Percentiles rank a stretch among this genome's conserved stretches.
These are phyloP conservation scores for Adenanthera pavonina DNA, from an alignment of 306 rosid genomes.

Conservation along the genomic window DNA sequence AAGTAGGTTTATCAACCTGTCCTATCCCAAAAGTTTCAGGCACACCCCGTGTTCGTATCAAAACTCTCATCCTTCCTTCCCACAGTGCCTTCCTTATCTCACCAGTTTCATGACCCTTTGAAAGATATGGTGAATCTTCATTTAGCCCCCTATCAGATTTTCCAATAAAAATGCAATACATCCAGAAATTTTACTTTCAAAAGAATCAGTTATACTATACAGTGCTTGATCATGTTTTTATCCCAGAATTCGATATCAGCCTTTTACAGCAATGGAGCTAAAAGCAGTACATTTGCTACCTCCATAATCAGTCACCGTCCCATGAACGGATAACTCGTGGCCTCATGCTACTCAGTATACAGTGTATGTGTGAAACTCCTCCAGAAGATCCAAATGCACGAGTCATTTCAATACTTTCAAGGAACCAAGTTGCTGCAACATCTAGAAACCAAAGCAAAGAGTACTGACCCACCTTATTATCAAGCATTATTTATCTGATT, in stretches of 20 bases:
- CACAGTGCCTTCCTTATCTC: neutral
- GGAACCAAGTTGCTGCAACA: neutral
- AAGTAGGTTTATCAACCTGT: neutral
- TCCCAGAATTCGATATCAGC: neutral
- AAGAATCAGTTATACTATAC: neutral
- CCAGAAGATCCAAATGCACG: constrained; percentile 2
- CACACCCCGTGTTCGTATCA: constrained; percentile 35
- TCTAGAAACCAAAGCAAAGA: neutral
- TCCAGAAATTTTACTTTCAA: too few relatives aligned
- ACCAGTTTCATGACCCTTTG: neutral
- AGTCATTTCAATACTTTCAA: neutral
- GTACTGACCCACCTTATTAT: neutral
- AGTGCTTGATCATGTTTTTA: neutral
- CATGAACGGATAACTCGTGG: neutral
- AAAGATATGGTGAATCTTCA: neutral
- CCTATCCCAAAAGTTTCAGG: constrained; percentile 28
- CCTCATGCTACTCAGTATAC: neutral
- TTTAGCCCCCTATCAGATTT: neutral
- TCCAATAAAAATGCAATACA: neutral
- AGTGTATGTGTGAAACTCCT: neutral
- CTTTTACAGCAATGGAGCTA: neutral
- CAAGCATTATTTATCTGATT: neutral
- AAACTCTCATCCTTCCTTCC: constrained; percentile 12
- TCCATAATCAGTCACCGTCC: neutral
- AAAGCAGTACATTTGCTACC: too few relatives aligned